Evolutionary conservation across 1,284 basidiomycete species (phyloP), one percentile per base, ranked within the genome.

Genomic region (Sporisorium scitamineum): DNA sequence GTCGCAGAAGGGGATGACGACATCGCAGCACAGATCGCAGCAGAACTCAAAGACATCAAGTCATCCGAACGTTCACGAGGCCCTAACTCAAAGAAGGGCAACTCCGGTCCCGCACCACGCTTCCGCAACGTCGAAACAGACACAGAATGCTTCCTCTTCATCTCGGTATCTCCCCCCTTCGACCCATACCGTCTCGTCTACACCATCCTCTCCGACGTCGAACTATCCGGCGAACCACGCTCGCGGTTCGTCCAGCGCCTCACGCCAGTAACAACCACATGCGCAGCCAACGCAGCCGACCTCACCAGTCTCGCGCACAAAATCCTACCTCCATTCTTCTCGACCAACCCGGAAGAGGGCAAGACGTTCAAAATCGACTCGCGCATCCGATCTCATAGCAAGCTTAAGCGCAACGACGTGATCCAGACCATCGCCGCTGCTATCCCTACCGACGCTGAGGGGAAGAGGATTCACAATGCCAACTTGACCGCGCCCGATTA

Each of bases 21-120:
- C 44, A 79, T 84, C 29, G 81, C 81, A 61, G 67, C 77, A 26
- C 79, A 83, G 51, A 82, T 84, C 32, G 68, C 67, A 22, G 70
- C 76, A 26, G 82, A 84, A 37, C 68, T 84, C 2, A 56, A 57
- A 3, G 71, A 72, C 47, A 66, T 83, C 42, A 70, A 70, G 42
- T 29, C 72, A 1, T 63, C 62, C 34, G 72, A 75, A 54, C 54
- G 59, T 5, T 31, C 57, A 2, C 32, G 61, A 20, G 24, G 52
- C 32, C 3, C 10, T 2, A 27, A 34, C 13, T 42, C 41, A 10
- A 61, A 63, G 11, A 26, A 48, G 24, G 47, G 26, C 39, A 42
- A 42, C 11, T n/a, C 47, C 14, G 48, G 27, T 2, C 27, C 37
- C 18, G 27, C 45, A 18, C 8, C 57, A 4, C 45, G 71, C 13